phyloP scores from a whole-genome alignment of 768 basidiomycete genomes.

The Boletus vermiculosoides region DNA sequence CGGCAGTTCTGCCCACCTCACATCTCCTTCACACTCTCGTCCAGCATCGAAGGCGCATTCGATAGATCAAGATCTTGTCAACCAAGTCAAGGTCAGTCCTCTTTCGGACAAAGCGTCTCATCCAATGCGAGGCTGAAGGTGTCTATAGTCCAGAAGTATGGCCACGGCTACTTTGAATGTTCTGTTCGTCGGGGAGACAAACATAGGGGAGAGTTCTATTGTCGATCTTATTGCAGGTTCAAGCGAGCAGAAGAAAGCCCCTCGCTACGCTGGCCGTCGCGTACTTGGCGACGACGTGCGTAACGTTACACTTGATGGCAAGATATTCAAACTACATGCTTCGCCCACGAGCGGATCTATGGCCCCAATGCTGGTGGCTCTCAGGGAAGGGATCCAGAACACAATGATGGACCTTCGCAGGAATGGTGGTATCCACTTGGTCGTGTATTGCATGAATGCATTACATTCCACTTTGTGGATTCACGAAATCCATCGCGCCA shows the following conservation, averaged over 20 bases:
- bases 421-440: constrained; percentile 16
- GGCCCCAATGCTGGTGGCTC: neutral
- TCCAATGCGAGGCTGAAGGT: constrained; percentile 5
- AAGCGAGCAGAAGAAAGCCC: neutral
- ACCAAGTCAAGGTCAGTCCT: constrained; percentile 13
- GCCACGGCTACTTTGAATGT: constrained; percentile 11
- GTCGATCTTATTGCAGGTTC: constrained; percentile 17
- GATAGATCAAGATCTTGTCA: neutral
- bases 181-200: constrained; percentile 25
- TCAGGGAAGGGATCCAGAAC: constrained; percentile 4
- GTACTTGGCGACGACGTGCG: constrained; percentile 2
- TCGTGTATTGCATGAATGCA: constrained; percentile 24
- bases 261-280: neutral
- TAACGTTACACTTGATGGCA: constrained; percentile 16
- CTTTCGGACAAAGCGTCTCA: neutral
- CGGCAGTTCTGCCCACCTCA: constrained; percentile 2
- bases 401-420: constrained; percentile 11
- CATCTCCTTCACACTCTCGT: constrained; percentile 12
- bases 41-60: constrained; percentile 14
- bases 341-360: constrained; percentile 1
- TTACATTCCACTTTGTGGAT: constrained; percentile 12
- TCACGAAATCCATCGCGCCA: constrained; percentile 8
- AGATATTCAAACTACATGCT: constrained; percentile 13
- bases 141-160: constrained; percentile 7
- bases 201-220: constrained; percentile 17